Evolutionary conservation across 345 rosid species (phyloP), one percentile per base, ranked within the genome.

Genomic region (Citrus australasica): DNA sequence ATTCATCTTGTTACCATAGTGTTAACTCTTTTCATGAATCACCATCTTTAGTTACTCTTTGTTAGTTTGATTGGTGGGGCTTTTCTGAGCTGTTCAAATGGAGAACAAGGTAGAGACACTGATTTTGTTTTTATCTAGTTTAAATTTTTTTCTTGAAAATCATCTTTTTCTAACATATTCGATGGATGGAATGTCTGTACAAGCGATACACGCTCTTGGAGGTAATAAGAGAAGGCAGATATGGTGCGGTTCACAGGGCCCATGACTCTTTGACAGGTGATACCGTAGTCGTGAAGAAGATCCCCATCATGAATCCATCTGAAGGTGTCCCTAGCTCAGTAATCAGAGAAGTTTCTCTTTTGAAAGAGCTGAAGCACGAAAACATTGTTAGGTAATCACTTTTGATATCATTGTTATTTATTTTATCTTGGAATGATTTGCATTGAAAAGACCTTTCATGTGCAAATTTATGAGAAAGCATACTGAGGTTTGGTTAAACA

Each of bases 341-440:
- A 53, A 30, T 71, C 11, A 71, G 75, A 55, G 62, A 71, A 53
- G 46, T 55, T 53, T 71, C 75, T 71, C 63, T 71, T 71, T n/a
- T 71, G 63, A 71, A 19, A 40, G 75, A 71, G 63, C 61, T 71
- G 11, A 27, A 21, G 4, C 75, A 71, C 33, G 62, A 51, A 55
- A 71, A 71, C 28, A 55, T 71, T 33, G 21, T 71, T 28, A 53
- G 63, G 75, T 71, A 19, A 25, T 24, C 24, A 42, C 58, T 69
- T 11, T 21, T 42, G 48, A 42, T 59, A 9, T n/a, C 24, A 59
- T 59, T 59, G 30, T 8, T 59, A 22, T 59, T 59, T 3, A 24
- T 25, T 42, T 42, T 2, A 42, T 59, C 28, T 59, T 59, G 11
- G 63, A 59, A 59, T 59, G 4, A 59, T n/a, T 59, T 59, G 28